A percentile compares a stretch with the other conserved stretches of the same genome.
phyloP scores from a whole-genome alignment of 2,329 filamentous ascomycete species.

The Neopestalotiopsis rosae region DNA sequence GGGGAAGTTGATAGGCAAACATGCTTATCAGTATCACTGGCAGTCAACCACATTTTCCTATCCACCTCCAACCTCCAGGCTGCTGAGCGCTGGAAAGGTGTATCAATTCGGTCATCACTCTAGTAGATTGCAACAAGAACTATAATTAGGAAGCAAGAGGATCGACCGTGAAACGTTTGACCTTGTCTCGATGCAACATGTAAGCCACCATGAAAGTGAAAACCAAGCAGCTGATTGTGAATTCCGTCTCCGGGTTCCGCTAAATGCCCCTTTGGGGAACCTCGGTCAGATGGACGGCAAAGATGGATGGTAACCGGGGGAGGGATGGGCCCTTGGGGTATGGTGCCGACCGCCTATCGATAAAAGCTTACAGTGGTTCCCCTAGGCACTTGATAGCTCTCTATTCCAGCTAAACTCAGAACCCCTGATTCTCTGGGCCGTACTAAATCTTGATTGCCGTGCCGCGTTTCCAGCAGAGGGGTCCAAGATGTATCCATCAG shows the following conservation, averaged over 20 bases:
- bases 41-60: too few species aligned
- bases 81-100: too few species aligned
- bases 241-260: neutral
- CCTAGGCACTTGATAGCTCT: neutral
- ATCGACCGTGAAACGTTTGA: neutral
- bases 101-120: too few species aligned
- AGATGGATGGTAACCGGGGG: neutral
- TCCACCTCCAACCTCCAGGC: too few species aligned
- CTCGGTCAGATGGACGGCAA: conserved; percentile 1
- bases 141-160: neutral
- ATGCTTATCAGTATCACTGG: neutral
- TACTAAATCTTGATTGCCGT: neutral
- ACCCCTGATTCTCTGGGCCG: too few species aligned
- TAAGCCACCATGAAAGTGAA: neutral
- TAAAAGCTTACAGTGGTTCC: neutral
- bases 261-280: neutral
- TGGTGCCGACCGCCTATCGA: conserved; percentile 2
- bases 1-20: neutral
- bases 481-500: too few species aligned
- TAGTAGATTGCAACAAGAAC: neutral
- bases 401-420: too few species aligned
- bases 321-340: too few species aligned
- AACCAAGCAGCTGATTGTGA: neutral
- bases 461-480: neutral
- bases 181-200: neutral